phyloP scores from a whole-genome alignment of 331 rosid species.

The Phaseolus coccineus region DNA sequence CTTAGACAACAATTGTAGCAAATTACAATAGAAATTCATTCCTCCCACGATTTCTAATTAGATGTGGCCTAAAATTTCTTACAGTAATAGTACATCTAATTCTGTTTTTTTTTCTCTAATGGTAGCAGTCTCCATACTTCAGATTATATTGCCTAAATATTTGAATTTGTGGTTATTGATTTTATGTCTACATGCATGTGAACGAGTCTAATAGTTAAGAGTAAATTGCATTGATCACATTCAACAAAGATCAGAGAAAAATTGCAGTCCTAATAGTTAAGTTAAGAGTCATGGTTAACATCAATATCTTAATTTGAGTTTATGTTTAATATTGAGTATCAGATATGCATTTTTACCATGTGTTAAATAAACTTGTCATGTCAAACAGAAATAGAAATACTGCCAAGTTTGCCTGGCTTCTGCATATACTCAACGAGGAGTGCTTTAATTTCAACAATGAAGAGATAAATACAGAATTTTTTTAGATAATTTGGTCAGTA shows the following conservation, averaged over 20 bases:
- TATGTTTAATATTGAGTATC: background rate
- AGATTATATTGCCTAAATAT: background rate
- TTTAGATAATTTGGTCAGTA: background rate
- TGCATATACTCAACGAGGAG: background rate
- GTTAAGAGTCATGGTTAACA: slow-evolving; percentile 1
- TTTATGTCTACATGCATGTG: background rate
- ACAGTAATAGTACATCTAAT: too few species aligned
- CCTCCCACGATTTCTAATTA: too few species aligned
- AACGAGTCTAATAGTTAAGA: background rate
- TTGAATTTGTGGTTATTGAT: background rate
- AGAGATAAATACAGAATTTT: background rate
- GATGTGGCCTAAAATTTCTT: too few species aligned
- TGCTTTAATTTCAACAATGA: background rate
- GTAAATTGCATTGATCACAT: background rate
- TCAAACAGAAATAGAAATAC: slow-evolving; percentile 1
- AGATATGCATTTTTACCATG: background rate
- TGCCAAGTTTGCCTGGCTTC: background rate
- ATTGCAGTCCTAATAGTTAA: background rate
- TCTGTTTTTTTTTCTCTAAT: too few species aligned
- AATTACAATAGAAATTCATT: too few species aligned
- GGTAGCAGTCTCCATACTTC: background rate
- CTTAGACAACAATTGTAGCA: too few species aligned
- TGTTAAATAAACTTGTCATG: slow-evolving; percentile 10
- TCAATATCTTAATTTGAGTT: background rate
- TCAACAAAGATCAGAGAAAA: background rate